Evolutionary conservation across 345 rosid genomes (phyloP), one percentile per base, ranked within the genome.

Genomic region (Citrus australasica): DNA sequence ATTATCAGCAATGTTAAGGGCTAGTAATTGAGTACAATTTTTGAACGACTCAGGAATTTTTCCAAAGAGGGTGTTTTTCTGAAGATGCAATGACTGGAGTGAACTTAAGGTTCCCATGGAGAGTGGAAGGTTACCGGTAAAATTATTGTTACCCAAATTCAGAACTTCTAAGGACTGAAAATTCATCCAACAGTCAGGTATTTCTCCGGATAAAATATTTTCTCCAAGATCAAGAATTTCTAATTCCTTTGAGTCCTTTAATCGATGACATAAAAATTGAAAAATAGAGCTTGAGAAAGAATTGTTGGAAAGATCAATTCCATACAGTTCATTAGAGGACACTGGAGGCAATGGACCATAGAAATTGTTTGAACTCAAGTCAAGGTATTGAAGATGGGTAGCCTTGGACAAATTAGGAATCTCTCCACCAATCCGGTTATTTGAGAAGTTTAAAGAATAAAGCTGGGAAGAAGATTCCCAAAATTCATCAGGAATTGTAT

Each of bases 251-350:
- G 75, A 77, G 30, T 56, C 62, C 27, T 48, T 67, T 0, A 76
- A 73, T 13, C 84, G 75, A 22, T 75, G 10, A 51, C 89, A 82
- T 35, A 85, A 35, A 61, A 78, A 60, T 1, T 35, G 33, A 1
- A 80, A 84, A 21, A 87, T 67, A 6, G 70, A 14, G 33, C 92
- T 88, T 0, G 85, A 71, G 17, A 87, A 85, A 53, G 58, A 77
- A 61, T 86, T 89, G 5, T 79, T 81, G 37, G 86, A 85, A 13
- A 89, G 86, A 76, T 87, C 83, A 32, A 87, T 67, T 9, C 58
- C 61, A 33, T 56, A 70, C 35, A 79, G 6, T 14, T 51, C 67
- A 24, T 19, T 22, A 11, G 80, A 67, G 27, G 75, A 77, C 5
- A 81, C 7, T 0, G 2, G 19, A 8, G 84, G 84, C 24, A 83